A percentile compares a stretch with the other conserved stretches of the same genome.
Evolutionary conservation across 495 filamentous ascomycete species (phyloP).

Genomic region (Thermothielavioides terrestris): DNA sequence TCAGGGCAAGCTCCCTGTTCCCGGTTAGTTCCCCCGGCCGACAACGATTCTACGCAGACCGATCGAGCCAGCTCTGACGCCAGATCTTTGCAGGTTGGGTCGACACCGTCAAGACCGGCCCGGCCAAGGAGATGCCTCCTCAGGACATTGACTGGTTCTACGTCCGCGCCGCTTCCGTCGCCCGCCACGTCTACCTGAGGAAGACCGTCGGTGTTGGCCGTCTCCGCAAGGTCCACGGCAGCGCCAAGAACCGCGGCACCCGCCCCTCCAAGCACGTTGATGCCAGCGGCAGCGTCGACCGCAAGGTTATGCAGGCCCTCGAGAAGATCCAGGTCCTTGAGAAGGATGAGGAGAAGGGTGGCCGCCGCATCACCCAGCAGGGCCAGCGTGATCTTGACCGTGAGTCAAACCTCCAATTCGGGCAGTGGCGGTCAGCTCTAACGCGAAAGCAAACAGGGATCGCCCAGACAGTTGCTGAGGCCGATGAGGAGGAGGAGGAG

Average conservation of each 20-base stretch:
- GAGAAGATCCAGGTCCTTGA: constrained; percentile 99
- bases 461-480: constrained; percentile 64
- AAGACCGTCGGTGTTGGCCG: constrained; percentile 97
- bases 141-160: constrained; percentile 99
- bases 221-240: constrained; percentile 73
- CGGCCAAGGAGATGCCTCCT: constrained; percentile 91
- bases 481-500: constrained; percentile 56
- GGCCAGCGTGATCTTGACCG: constrained; percentile 99
- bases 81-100: constrained; percentile 64
- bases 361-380: constrained; percentile 89
- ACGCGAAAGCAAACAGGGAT: constrained; percentile 39
- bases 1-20: constrained; percentile 96
- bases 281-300: constrained; percentile 87
- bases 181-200: constrained; percentile 96
- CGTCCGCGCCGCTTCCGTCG: constrained; percentile 89
- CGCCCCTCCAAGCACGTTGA: constrained; percentile 92
- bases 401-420: constrained; percentile 22
- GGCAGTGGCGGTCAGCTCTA: background rate
- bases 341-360: constrained; percentile 93
- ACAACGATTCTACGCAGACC: background rate
- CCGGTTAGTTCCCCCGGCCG: constrained; percentile 48
- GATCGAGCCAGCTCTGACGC: constrained; percentile 1
- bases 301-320: constrained; percentile 89
- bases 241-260: constrained; percentile 90
- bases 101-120: constrained; percentile 96